Evolutionary conservation across 2,329 filamentous ascomycete species (phyloP).

Genomic region (Ophiostoma sp.): DNA sequence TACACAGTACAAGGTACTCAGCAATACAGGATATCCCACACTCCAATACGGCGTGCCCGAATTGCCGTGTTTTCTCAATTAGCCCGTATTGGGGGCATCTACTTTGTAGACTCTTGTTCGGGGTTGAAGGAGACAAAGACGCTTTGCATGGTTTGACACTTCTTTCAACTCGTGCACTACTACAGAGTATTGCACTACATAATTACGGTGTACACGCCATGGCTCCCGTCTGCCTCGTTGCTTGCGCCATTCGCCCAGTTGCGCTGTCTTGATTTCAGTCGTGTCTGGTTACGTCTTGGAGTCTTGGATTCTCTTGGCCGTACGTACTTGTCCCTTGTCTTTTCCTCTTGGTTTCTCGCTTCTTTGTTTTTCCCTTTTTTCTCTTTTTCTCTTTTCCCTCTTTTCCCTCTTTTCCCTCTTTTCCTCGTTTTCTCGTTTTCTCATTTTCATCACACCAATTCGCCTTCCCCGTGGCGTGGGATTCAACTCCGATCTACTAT

Average conservation of each 20-base stretch:
- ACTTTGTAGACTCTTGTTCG: no score
- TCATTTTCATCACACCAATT: background rate
- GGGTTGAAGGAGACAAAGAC: background rate
- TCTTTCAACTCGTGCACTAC: background rate
- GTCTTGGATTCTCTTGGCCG: background rate
- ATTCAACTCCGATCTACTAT: background rate
- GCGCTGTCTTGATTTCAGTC: background rate
- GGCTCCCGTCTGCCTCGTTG: background rate
- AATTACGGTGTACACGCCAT: no score
- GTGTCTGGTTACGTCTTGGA: slow-evolving; percentile 3
- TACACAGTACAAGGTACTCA: background rate
- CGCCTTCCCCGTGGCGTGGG: background rate
- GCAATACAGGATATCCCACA: background rate
- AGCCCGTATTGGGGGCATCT: background rate
- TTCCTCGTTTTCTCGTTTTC: background rate
- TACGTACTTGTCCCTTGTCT: background rate
- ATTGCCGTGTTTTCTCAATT: background rate
- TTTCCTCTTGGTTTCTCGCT: background rate
- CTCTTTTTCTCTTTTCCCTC: background rate
- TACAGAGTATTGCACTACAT: no score
- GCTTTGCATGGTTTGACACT: background rate
- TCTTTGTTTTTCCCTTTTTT: no score
- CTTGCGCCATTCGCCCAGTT: slow-evolving; percentile 7
- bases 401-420: background rate
- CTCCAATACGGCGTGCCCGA: slow-evolving; percentile 9